A percentile compares a stretch with the other conserved stretches of the same genome.
These are phyloP conservation scores for Apiospora saccharicola DNA, from an alignment of 2,329 filamentous ascomycete species.

Conservation along the genomic window DNA sequence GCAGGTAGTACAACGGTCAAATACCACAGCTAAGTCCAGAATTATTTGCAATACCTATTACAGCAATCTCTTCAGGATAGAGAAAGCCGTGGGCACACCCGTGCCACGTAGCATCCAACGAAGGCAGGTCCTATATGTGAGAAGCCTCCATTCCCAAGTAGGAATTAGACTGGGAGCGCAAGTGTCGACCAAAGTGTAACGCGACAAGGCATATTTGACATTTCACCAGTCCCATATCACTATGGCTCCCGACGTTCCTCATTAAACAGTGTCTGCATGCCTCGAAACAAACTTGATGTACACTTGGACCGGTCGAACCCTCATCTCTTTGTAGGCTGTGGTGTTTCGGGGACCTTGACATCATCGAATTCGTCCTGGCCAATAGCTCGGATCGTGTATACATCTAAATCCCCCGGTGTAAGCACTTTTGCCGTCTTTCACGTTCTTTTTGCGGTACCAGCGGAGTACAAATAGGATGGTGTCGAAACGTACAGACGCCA, in stretches of 20 bases:
- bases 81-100: not conserved
- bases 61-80: not conserved
- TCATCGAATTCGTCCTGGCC: slow-evolving; percentile 98
- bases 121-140: not conserved
- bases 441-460: not conserved
- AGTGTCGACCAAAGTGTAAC: not conserved
- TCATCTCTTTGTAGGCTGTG: slow-evolving; percentile 53
- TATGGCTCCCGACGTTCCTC: not conserved
- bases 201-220: not conserved
- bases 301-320: not conserved
- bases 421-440: not conserved
- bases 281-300: not conserved
- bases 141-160: not conserved
- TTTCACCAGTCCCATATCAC: not conserved
- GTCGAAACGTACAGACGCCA: slow-evolving; percentile 80
- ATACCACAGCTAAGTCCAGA: not conserved
- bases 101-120: not conserved
- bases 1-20: not conserved
- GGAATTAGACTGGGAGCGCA: not conserved
- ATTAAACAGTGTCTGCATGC: not conserved
- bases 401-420: slow-evolving; percentile 48
- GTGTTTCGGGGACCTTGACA: slow-evolving; percentile 84
- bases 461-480: not conserved
- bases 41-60: not conserved
- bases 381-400: slow-evolving; percentile 78